phyloP scores from a whole-genome alignment of 2,329 filamentous ascomycete genomes.

The Rhinocladiella similis region DNA sequence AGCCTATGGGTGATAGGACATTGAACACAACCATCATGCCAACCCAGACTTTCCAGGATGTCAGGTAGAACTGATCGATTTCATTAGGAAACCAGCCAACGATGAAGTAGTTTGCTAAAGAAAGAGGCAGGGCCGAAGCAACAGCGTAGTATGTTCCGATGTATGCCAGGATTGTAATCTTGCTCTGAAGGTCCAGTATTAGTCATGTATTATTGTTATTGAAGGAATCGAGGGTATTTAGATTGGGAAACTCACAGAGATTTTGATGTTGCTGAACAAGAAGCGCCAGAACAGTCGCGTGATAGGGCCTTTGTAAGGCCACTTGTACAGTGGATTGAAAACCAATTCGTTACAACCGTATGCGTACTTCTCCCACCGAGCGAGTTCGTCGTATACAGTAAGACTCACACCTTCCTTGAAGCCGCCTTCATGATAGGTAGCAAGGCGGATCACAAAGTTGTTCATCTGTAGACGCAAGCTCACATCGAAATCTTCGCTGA shows the following conservation, averaged over 20 bases:
- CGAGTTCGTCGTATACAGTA: slow-evolving; percentile 79
- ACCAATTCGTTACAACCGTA: slow-evolving; percentile 80
- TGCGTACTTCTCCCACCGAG: slow-evolving; percentile 83
- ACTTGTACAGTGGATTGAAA: slow-evolving; percentile 73
- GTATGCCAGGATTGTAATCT: slow-evolving; percentile 66
- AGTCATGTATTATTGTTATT: background rate
- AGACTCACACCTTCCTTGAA: slow-evolving; percentile 80
- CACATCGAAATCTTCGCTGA: slow-evolving; percentile 78
- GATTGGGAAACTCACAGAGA: background rate
- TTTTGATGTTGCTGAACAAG: slow-evolving; percentile 62
- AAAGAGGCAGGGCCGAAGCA: slow-evolving; percentile 64
- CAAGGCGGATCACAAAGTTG: slow-evolving; percentile 67
- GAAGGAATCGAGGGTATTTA: background rate
- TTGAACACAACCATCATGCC: slow-evolving; percentile 64
- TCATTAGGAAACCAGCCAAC: slow-evolving; percentile 69
- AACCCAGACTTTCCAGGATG: slow-evolving; percentile 50
- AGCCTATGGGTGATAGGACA: slow-evolving; percentile 57
- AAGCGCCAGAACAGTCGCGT: slow-evolving; percentile 76
- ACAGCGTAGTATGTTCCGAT: slow-evolving; percentile 59
- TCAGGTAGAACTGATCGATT: slow-evolving; percentile 66
- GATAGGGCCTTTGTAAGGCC: slow-evolving; percentile 72
- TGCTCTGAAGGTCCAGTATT: slow-evolving; percentile 66
- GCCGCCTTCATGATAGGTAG: slow-evolving; percentile 65
- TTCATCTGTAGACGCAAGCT: slow-evolving; percentile 67
- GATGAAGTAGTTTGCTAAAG: slow-evolving; percentile 67